Conservation (phyloP, 1,284 basidiomycete genomes). For the Tilletia caries region DNA sequence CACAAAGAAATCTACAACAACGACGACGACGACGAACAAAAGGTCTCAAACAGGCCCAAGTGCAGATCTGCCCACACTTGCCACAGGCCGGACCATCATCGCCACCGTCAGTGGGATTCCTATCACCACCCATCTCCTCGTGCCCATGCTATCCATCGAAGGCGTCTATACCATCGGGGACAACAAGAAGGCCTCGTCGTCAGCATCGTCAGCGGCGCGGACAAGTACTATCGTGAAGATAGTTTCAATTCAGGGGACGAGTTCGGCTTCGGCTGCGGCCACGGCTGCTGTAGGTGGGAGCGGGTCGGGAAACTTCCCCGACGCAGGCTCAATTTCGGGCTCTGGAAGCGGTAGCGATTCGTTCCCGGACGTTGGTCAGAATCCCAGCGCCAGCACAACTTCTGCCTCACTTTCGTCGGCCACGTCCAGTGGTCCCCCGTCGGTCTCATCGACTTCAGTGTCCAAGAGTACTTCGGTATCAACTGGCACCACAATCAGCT, state of each 20-base stretch:
- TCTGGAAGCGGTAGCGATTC: not conserved
- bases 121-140: not conserved
- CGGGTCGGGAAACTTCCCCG: not conserved
- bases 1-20: not conserved
- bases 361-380: not conserved
- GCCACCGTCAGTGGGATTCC: slow-evolving; percentile 6
- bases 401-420: not conserved
- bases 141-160: not conserved
- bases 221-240: not conserved
- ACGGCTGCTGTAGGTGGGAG: not conserved
- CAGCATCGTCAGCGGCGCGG: too few species aligned
- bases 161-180: slow-evolving; percentile 1
- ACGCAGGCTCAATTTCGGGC: not conserved
- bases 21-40: not conserved
- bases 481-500: not conserved
- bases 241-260: not conserved
- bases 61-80: not conserved
- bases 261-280: not conserved
- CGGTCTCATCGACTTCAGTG: not conserved
- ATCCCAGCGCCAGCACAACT: not conserved
- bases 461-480: too few species aligned
- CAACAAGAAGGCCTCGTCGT: not conserved
- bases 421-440: not conserved
- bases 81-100: not conserved
- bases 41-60: not conserved